A percentile compares a stretch with the other conserved stretches of the same genome.
These are phyloP conservation scores for Lachnellula cervina DNA, from an alignment of 2,329 filamentous ascomycete species.

Conservation along the genomic window DNA sequence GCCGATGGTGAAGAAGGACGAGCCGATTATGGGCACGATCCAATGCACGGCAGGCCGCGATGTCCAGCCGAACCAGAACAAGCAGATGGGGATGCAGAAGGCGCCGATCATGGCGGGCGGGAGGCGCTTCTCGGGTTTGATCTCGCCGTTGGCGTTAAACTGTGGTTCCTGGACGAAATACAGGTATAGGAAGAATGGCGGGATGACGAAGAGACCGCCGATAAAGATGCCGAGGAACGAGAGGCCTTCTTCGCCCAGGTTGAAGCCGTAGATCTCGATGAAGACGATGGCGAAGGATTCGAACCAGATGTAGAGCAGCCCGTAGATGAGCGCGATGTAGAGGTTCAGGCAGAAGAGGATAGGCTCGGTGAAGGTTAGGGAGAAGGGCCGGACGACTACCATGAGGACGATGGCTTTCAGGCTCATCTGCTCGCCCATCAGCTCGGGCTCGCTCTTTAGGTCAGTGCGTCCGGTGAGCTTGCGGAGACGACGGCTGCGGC, in stretches of 20 bases:
- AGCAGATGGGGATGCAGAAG: constrained; percentile 49
- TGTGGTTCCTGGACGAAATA: constrained; percentile 44
- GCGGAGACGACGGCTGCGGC: constrained; percentile 54
- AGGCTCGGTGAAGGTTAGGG: constrained; percentile 56
- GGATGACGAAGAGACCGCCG: constrained; percentile 49
- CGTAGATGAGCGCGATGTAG: constrained; percentile 58
- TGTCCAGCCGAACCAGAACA: constrained; percentile 55
- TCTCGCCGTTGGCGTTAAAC: constrained; percentile 43
- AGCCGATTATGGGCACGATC: constrained; percentile 52
- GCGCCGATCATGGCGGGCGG: constrained; percentile 48
- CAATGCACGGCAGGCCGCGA: constrained; percentile 46
- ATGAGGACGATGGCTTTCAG: constrained; percentile 44
- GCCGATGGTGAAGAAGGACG: constrained; percentile 37
- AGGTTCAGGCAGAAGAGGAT: constrained; percentile 57
- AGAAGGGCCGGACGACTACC: constrained; percentile 53
- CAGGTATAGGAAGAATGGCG: constrained; percentile 45
- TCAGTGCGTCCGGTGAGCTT: constrained; percentile 48
- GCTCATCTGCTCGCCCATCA: constrained; percentile 51
- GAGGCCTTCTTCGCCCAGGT: constrained; percentile 51
- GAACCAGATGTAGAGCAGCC: constrained; percentile 58
- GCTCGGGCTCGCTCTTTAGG: constrained; percentile 58
- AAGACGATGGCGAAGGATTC: constrained; percentile 60
- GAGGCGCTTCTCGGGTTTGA: constrained; percentile 48
- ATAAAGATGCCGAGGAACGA: constrained; percentile 51
- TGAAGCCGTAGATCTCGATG: constrained; percentile 54